These are phyloP conservation scores for Candida sp. DNA, from an alignment of 1,139 yeast species.

Conservation along the genomic window DNA sequence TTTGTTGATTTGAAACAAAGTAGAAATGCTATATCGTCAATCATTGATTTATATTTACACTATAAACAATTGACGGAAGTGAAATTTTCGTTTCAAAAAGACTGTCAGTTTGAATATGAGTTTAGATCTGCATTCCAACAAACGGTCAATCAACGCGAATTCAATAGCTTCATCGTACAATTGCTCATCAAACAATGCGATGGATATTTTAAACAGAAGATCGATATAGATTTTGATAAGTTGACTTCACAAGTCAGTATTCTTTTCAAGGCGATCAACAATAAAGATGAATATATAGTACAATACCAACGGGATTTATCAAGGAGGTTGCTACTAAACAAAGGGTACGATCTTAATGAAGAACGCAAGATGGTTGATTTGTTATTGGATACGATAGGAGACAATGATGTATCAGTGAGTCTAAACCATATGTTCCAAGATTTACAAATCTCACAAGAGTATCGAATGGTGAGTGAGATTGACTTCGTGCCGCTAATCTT, in stretches of 20 bases:
- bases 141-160: conserved; percentile 17
- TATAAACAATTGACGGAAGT: conserved; percentile 9
- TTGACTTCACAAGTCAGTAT: conserved; percentile 19
- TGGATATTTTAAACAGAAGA: conserved; percentile 18
- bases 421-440: conserved; percentile 35
- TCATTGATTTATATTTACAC: conserved; percentile 10
- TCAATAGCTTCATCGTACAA: conserved; percentile 16
- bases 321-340: conserved; percentile 26
- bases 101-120: conserved; percentile 25
- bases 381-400: conserved; percentile 27
- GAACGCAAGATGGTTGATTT: conserved; percentile 26
- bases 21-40: conserved; percentile 1
- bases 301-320: conserved; percentile 36
- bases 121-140: conserved; percentile 23
- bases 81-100: conserved; percentile 8
- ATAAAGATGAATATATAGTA: conserved; percentile 30
- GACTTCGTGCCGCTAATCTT: conserved; percentile 33
- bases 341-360: conserved; percentile 15
- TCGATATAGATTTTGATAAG: conserved; percentile 13
- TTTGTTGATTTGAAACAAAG: conserved; percentile 3
- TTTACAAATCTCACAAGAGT: conserved; percentile 15
- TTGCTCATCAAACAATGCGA: conserved; percentile 37
- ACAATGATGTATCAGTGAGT: conserved; percentile 30
- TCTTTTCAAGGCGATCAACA: conserved; percentile 32
- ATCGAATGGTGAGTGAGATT: conserved; percentile 6